A percentile compares a stretch with the other conserved stretches of the same genome.
These are phyloP conservation scores for Phellopilus nigrolimitatus DNA, from an alignment of 1,284 basidiomycete genomes.

Conservation along the genomic window DNA sequence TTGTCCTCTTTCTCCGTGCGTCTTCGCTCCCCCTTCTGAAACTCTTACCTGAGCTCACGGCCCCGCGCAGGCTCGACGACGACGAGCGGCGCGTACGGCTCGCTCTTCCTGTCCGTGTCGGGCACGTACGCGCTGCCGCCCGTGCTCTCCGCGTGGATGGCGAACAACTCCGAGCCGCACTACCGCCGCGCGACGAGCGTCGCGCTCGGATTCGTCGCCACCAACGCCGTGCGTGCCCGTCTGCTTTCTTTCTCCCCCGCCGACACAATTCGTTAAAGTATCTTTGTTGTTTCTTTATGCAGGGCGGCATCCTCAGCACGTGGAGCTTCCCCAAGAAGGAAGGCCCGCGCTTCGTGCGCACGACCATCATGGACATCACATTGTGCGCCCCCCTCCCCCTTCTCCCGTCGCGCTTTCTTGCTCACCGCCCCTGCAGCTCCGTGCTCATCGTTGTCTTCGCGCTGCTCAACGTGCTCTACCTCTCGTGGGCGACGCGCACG, in stretches of 20 bases:
- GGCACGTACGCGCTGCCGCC: slow-evolving; percentile 18
- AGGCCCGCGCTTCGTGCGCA: slow-evolving; percentile 33
- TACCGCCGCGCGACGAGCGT: slow-evolving; percentile 20
- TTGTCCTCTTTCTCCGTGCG: slow-evolving; percentile 17
- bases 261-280: not conserved
- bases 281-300: not conserved
- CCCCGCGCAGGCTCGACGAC: slow-evolving; percentile 11
- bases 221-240: slow-evolving; percentile 15
- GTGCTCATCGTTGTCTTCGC: slow-evolving; percentile 27
- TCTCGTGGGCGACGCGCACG: slow-evolving; percentile 29
- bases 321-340: slow-evolving; percentile 36
- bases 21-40: not conserved
- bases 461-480: slow-evolving; percentile 28
- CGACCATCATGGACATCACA: slow-evolving; percentile 33
- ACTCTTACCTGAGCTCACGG: not conserved
- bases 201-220: slow-evolving; percentile 19
- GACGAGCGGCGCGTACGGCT: slow-evolving; percentile 15
- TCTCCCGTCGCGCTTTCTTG: not conserved
- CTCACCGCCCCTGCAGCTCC: slow-evolving; percentile 22
- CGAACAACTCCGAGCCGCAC: slow-evolving; percentile 21
- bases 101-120: slow-evolving; percentile 20
- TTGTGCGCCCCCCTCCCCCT: slow-evolving; percentile 28
- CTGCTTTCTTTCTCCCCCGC: not conserved
- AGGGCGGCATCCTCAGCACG: slow-evolving; percentile 40
- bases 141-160: slow-evolving; percentile 20